A percentile compares a stretch with the other conserved stretches of the same genome.
These are phyloP conservation scores for Halophytophthora polymorphica DNA, from an alignment of 352 stramenopile genomes.

Conservation along the genomic window DNA sequence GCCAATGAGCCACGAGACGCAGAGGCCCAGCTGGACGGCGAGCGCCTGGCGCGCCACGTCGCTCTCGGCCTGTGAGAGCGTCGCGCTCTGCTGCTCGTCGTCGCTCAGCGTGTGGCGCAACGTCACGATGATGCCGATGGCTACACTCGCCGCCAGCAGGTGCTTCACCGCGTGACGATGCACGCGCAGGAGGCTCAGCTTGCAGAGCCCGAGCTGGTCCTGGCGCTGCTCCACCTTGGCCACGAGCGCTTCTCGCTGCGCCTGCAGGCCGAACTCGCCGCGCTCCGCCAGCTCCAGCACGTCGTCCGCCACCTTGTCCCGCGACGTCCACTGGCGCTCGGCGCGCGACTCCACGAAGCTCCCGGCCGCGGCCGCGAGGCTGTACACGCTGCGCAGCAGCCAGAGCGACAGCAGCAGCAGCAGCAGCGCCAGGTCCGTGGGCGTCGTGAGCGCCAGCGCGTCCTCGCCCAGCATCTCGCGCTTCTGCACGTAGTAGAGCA, in stretches of 20 bases:
- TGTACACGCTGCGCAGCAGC: conserved; percentile 41
- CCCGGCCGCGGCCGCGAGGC: conserved; percentile 27
- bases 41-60: conserved; percentile 24
- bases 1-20: conserved; percentile 43
- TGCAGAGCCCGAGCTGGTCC: conserved; percentile 49
- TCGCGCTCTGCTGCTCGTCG: conserved; percentile 8
- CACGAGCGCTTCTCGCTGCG: conserved; percentile 49
- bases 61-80: conserved; percentile 3
- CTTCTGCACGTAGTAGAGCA: conserved; percentile 61
- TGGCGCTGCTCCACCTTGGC: conserved; percentile 54
- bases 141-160: conserved; percentile 31
- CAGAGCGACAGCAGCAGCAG: conserved; percentile 39
- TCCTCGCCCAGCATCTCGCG: conserved; percentile 29
- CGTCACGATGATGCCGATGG: conserved; percentile 35
- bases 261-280: conserved; percentile 66
- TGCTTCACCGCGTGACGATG: conserved; percentile 44
- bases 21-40: conserved; percentile 43
- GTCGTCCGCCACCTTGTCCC: conserved; percentile 41
- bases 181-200: conserved; percentile 51
- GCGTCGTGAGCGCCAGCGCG: conserved; percentile 23
- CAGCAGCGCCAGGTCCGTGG: conserved; percentile 38
- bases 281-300: conserved; percentile 55
- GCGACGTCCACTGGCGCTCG: conserved; percentile 30
- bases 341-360: conserved; percentile 36
- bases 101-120: conserved; percentile 11